A percentile compares a stretch with the other conserved stretches of the same genome.
Conservation (phyloP, 1,139 yeast genomes). For the Diutina pseudorugosa region DNA sequence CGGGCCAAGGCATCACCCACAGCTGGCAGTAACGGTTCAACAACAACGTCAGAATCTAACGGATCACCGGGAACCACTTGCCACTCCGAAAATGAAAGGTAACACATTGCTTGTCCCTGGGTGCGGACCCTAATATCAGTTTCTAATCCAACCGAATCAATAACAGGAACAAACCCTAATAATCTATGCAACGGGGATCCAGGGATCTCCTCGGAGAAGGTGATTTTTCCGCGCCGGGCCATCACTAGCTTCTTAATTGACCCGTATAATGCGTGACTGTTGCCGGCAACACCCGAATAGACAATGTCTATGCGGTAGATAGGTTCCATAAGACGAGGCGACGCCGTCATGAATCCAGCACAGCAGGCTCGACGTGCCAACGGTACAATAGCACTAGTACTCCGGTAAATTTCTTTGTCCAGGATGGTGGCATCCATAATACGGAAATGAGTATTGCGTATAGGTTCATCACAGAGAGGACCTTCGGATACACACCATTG, state of each 20-base stretch:
- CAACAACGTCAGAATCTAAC: conserved; percentile 46
- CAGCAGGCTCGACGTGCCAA: conserved; percentile 78
- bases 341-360: conserved; percentile 65
- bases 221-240: not conserved
- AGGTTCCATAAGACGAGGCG: conserved; percentile 80
- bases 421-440: conserved; percentile 52
- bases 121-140: conserved; percentile 72
- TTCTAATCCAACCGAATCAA: conserved; percentile 83
- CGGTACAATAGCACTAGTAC: conserved; percentile 72
- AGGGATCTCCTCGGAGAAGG: not conserved
- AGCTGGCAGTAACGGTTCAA: conserved; percentile 70
- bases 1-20: conserved; percentile 60
- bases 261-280: not conserved
- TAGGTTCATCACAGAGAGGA: conserved; percentile 79
- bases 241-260: not conserved
- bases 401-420: conserved; percentile 32
- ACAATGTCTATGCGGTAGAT: conserved; percentile 51
- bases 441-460: conserved; percentile 60
- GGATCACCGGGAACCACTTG: conserved; percentile 86
- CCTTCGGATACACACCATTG: conserved; percentile 80
- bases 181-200: conserved; percentile 9
- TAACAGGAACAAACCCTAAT: conserved; percentile 43
- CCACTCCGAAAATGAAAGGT: conserved; percentile 61
- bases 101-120: conserved; percentile 68
- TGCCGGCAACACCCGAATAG: conserved; percentile 15